Percentiles rank a stretch among this genome's conserved stretches.
phyloP scores from a whole-genome alignment of 345 rosid species.

The Odontarrhena argentea region DNA sequence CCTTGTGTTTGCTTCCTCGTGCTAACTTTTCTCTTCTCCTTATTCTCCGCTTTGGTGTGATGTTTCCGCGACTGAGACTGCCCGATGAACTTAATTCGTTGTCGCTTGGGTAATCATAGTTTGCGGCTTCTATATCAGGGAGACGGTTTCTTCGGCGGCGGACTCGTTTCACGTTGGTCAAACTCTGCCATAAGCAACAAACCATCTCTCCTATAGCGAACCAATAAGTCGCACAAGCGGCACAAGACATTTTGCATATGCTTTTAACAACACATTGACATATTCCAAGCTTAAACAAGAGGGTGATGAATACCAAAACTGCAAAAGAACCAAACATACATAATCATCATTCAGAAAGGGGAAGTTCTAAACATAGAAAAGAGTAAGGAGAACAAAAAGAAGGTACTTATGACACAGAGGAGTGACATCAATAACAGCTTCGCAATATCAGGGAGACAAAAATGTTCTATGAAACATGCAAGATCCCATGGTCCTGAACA shows the following conservation, averaged over 20 bases:
- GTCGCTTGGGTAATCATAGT: conserved; percentile 26
- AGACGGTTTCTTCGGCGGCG: conserved; percentile 36
- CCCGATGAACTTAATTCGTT: conserved; percentile 29
- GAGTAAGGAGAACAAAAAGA: not conserved
- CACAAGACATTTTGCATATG: conserved; percentile 77
- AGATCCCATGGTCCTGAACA: conserved; percentile 78
- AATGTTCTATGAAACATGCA: conserved; percentile 71
- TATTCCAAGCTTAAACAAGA: conserved; percentile 70
- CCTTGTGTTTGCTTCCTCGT: conserved; percentile 9
- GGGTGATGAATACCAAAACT: conserved; percentile 70
- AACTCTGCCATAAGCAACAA: conserved; percentile 55
- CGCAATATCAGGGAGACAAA: conserved; percentile 62
- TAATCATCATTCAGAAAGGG: not conserved
- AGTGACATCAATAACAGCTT: conserved; percentile 57
- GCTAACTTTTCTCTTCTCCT: conserved; percentile 20
- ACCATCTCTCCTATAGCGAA: conserved; percentile 47
- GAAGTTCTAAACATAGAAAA: not conserved
- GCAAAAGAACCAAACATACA: conserved; percentile 25
- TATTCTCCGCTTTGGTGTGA: conserved; percentile 37
- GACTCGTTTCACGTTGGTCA: conserved; percentile 49
- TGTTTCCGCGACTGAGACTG: conserved; percentile 4
- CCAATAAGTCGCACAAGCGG: conserved; percentile 62
- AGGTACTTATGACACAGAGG: conserved; percentile 65
- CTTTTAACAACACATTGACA: conserved; percentile 67
- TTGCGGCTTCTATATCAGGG: conserved; percentile 48